Evolutionary conservation across 2,329 filamentous ascomycete species (phyloP).

Genomic region (Epichloe brachyelytri): DNA sequence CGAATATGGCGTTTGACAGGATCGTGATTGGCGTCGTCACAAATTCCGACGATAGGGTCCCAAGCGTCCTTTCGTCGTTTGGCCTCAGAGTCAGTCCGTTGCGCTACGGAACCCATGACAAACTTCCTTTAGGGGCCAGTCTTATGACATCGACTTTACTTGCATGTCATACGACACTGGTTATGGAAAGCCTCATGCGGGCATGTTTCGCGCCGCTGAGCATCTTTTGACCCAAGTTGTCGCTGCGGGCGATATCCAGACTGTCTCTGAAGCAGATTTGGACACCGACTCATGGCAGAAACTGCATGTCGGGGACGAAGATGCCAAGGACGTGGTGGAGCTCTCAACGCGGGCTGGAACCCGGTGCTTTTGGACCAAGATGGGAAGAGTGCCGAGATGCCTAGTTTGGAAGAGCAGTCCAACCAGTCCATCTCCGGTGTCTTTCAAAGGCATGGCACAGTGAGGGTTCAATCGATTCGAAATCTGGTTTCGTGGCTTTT

Average conservation of each 20-base stretch:
- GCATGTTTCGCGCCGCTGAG: constrained; percentile 43
- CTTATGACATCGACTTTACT: constrained; percentile 37
- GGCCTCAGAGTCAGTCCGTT: constrained; percentile 33
- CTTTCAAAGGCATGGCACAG: constrained; percentile 5
- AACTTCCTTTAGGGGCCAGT: neutral
- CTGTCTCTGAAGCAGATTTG: constrained; percentile 8
- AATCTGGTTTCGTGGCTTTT: constrained; percentile 7
- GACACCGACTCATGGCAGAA: constrained; percentile 21
- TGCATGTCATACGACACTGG: constrained; percentile 53
- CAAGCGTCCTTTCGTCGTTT: constrained; percentile 37
- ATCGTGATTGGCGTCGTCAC: constrained; percentile 45
- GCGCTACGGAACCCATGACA: constrained; percentile 13
- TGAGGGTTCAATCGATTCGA: constrained; percentile 10
- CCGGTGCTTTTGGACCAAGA: constrained; percentile 11
- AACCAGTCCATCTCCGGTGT: constrained; percentile 5
- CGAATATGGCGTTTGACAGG: constrained; percentile 16
- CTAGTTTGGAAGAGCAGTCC: constrained; percentile 6
- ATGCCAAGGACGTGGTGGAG: constrained; percentile 35
- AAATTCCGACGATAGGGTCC: constrained; percentile 50
- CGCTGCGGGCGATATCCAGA: constrained; percentile 4
- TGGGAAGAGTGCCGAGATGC: constrained; percentile 1
- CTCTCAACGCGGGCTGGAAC: constrained; percentile 17
- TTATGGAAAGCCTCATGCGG: constrained; percentile 40
- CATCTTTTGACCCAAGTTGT: constrained; percentile 25
- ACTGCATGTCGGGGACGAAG: constrained; percentile 42